Base-by-base conservation (phyloP, 2,329 filamentous ascomycete genomes). In the Neonectria sp. region DNA sequence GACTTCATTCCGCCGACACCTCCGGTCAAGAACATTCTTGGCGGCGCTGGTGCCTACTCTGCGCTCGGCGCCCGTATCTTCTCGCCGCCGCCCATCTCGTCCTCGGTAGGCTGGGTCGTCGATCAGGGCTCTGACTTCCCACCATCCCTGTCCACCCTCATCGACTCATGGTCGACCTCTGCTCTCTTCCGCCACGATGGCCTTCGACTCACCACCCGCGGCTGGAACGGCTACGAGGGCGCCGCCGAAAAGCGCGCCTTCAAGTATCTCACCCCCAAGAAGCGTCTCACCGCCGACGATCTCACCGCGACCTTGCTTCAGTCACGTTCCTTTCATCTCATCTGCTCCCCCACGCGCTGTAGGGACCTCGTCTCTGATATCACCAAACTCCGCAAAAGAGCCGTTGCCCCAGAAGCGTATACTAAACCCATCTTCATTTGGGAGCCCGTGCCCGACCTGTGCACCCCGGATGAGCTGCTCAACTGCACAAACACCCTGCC, bases 401-500 rank as follows among this genome's bases (percentile, higher is more conserved):
- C 82, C 27, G 68, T 73, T 15, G 69, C 80, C 0, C 67, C 72
- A 5, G 78, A 80, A 52, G 68, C 75, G 12, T 85, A 84, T 71
- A 75, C 83, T 1, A 87, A 88, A 55, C 93, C 95, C 1, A 81
- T 95, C 7, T 94, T 98, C 78, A 89, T 98, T 59, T 99, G 95
- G 95, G 96, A 99, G 79, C 96, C 96, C 1, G 93, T 98, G 1
- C 96, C 96, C 2, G 94, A 98, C 80, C 86, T 94, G 1, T 98
- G 95, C 79, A 91, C 88, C 0, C 91, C 94, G 0, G 89, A 90
- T 48, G 87, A 92, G 77, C 82, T 91, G 31, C 83, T 91, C 12
- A 90, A 90, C 75, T 89, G 86, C 78, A 91, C 89, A 56, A 91
- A 91, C 71, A 87, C 87, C 12, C 82, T 91, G 13, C 88, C 88